A percentile compares a stretch with the other conserved stretches of the same genome.
Evolutionary conservation across 202 grass and related monocot genomes (phyloP).

Genomic region (Saccharum hybrid): DNA sequence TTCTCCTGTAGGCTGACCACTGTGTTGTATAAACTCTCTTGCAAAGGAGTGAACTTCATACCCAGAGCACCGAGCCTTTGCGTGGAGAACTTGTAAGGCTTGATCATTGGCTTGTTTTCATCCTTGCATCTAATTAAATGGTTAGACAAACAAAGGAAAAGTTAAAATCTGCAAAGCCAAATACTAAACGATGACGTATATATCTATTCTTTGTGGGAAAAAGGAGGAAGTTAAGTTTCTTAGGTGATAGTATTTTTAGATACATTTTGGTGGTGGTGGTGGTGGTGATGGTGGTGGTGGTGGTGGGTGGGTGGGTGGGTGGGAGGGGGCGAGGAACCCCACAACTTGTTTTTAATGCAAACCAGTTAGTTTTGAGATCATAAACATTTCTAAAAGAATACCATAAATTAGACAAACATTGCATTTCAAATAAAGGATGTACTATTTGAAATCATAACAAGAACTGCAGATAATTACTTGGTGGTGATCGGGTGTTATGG

Average conservation of each 20-base stretch:
- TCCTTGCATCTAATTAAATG: neutral
- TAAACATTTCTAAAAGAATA: neutral
- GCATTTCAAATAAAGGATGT: neutral
- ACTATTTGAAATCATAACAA: neutral
- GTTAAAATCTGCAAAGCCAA: neutral
- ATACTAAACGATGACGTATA: neutral
- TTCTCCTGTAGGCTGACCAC: neutral
- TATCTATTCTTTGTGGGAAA: neutral
- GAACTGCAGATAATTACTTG: neutral
- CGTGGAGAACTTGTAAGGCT: neutral
- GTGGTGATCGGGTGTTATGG: neutral
- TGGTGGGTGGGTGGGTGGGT: too few relatives aligned
- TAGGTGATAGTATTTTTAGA: neutral
- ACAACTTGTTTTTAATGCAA: neutral
- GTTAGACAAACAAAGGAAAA: neutral
- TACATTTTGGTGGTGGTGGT: too few relatives aligned
- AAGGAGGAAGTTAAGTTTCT: neutral
- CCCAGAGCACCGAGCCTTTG: neutral
- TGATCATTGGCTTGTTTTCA: neutral
- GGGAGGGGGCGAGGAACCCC: too few relatives aligned
- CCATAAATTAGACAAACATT: neutral
- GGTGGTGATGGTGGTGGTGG: too few relatives aligned
- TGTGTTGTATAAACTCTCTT: neutral
- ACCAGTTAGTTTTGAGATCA: neutral
- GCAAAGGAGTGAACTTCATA: conserved; percentile 18